Conservation (phyloP, 768 basidiomycete genomes). For the Rhodotorula toruloides region DNA sequence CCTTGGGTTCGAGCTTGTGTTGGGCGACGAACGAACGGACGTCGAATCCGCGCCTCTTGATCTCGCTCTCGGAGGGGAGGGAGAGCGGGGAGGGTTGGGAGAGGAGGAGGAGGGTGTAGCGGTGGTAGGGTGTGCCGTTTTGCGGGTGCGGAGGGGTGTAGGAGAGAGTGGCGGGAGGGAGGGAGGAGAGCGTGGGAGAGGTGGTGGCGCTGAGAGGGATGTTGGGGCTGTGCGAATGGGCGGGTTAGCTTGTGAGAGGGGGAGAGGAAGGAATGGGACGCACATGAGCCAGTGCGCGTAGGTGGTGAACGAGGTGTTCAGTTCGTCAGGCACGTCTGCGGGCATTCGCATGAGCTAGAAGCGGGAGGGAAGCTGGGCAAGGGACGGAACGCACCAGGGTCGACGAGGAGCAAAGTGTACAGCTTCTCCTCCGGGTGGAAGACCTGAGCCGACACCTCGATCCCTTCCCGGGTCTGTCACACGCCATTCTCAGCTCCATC, state of each 20-base stretch:
- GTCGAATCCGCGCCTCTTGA: conserved; percentile 51
- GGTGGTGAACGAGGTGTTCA: conserved; percentile 59
- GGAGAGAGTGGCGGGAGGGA: conserved; percentile 44
- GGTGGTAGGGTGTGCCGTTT: conserved; percentile 80
- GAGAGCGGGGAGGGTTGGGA: conserved; percentile 54
- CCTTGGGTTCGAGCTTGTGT: conserved; percentile 60
- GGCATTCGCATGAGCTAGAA: conserved; percentile 10
- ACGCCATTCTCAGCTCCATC: too few species aligned
- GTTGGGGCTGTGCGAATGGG: conserved; percentile 59
- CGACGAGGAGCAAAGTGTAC: conserved; percentile 84
- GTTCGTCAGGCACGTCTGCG: conserved; percentile 75
- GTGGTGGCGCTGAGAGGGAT: conserved; percentile 60
- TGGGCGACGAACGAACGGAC: conserved; percentile 59
- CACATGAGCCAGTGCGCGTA: conserved; percentile 85
- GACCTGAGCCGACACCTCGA: conserved; percentile 64
- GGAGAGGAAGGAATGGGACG: conserved; percentile 41
- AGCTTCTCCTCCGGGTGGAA: conserved; percentile 74
- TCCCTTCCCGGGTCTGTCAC: conserved; percentile 63
- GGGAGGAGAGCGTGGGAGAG: conserved; percentile 29
- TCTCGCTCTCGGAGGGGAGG: not conserved
- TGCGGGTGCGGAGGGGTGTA: conserved; percentile 92
- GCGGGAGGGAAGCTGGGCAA: not conserved
- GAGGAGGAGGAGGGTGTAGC: conserved; percentile 72
- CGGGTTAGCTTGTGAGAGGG: not conserved
- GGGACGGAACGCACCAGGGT: conserved; percentile 59